These are phyloP conservation scores for Pachyrhizus erosus DNA, from an alignment of 306 rosid genomes.

Conservation along the genomic window DNA sequence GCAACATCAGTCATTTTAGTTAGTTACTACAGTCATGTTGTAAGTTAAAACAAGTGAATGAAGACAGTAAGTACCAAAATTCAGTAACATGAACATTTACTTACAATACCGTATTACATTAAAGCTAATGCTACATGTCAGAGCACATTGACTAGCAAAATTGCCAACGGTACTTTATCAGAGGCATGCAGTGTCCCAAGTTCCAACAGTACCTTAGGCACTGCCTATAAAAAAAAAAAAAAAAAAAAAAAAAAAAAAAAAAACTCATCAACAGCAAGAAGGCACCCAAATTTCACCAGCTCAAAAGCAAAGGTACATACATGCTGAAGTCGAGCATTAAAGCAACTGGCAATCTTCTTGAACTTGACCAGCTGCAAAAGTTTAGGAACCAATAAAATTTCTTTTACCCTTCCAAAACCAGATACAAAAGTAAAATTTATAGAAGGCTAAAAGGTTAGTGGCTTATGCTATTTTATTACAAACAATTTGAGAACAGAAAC, in stretches of 20 bases:
- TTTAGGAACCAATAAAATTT: constrained; percentile 34
- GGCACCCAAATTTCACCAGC: not conserved
- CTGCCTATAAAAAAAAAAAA: constrained; percentile 28
- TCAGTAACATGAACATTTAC: not conserved
- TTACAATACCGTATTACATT: not conserved
- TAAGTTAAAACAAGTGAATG: not conserved
- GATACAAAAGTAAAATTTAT: not conserved
- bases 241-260: constrained; percentile 18
- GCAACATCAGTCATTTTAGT: not conserved
- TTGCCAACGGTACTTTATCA: not conserved
- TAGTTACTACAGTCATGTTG: not conserved
- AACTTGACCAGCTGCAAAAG: constrained; percentile 76
- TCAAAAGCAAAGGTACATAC: constrained; percentile 11
- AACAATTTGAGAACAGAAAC: not conserved
- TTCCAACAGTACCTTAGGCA: not conserved
- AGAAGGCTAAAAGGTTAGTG: not conserved
- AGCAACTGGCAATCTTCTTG: constrained; percentile 55
- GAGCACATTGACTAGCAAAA: not conserved
- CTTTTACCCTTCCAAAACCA: not conserved
- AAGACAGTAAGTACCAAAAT: not conserved
- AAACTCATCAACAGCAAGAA: not conserved
- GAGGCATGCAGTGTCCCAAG: constrained; percentile 2
- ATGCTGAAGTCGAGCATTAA: not conserved
- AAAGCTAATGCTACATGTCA: not conserved
- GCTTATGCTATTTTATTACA: not conserved